Base-by-base conservation (phyloP, 1,284 basidiomycete genomes). In the Mycosarcoma mackinlayi region DNA sequence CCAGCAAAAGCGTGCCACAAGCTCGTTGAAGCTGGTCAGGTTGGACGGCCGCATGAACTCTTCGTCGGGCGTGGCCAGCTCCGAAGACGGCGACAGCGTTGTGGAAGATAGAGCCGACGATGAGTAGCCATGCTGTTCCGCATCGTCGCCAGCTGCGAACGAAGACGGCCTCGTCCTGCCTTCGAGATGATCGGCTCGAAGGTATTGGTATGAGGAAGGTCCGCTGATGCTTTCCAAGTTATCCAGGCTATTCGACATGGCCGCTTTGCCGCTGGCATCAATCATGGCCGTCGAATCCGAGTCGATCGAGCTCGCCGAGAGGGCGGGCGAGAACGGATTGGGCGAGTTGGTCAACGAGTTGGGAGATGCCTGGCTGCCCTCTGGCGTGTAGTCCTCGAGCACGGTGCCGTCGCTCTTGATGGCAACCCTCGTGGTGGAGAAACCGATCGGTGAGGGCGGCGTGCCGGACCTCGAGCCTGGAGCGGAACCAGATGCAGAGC, bases 1-100 rank as follows among this genome's bases (percentile, higher is more conserved):
- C 78, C 76, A 80, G 60, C 78, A 80, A 51, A 73, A 80, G 21
- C 72, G 61, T 5, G 69, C 72, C 21, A 80, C 70, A 6, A 80
- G 58, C 47, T 80, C 77, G 53, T 72, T 69, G 54, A 75, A 76
- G 62, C 75, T 76, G 27, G 75, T 65, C 44, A 76, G 33, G 40
- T 63, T 75, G 39, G 71, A 64, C 6, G 77, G 76, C 11, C 66
- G 56, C 56, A 69, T 45, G n/a, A 62, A 59, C 27, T 69, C 70
- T 19, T 66, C 68, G 28, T 73, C 70, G 19, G 72, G 65, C n/a
- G 72, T 68, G 14, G 64, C 53, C 41, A 71, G 38, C 61, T 65
- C 64, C 9, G 72, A 75, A 9, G 67, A 71, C 2, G 64, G 59
- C 27, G 61, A 69, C 7, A 66, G 63, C 16, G 64, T 66, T 10